These are phyloP conservation scores for Peziza echinospora DNA, from an alignment of 495 filamentous ascomycete species.

Conservation along the genomic window DNA sequence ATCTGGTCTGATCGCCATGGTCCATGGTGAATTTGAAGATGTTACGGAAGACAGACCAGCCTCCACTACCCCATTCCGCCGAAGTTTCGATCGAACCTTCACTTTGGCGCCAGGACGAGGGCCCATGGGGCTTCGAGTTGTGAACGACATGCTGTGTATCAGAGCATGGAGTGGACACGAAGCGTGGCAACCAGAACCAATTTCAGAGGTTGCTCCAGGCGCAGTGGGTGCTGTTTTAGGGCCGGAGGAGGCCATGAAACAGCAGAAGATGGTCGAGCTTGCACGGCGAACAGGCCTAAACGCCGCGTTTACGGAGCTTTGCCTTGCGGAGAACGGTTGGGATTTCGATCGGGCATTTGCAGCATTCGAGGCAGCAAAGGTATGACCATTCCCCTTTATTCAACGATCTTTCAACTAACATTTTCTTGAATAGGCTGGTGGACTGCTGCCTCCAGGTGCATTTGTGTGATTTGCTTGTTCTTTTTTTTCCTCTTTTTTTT, in stretches of 20 bases:
- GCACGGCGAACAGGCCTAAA: slow-evolving; percentile 51
- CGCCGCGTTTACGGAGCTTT: slow-evolving; percentile 45
- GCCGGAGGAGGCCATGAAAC: slow-evolving; percentile 30
- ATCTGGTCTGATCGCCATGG: slow-evolving; percentile 54
- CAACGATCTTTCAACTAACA: background rate
- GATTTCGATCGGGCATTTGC: slow-evolving; percentile 44
- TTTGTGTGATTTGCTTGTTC: slow-evolving; percentile 1
- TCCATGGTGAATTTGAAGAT: slow-evolving; percentile 73
- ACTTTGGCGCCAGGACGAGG: slow-evolving; percentile 52
- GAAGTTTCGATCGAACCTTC: slow-evolving; percentile 74
- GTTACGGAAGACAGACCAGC: slow-evolving; percentile 28
- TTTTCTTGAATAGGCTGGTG: background rate
- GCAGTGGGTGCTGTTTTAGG: slow-evolving; percentile 9
- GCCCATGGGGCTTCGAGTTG: slow-evolving; percentile 43
- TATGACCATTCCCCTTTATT: slow-evolving; percentile 2
- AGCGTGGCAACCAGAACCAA: slow-evolving; percentile 33
- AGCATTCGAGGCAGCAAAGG: slow-evolving; percentile 39
- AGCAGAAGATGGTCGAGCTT: slow-evolving; percentile 42
- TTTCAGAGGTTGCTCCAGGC: slow-evolving; percentile 16
- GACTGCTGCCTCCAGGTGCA: background rate
- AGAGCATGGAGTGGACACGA: slow-evolving; percentile 41
- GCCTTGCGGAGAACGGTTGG: slow-evolving; percentile 50
- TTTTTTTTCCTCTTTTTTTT: slow-evolving; percentile 4
- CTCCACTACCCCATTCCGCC: slow-evolving; percentile 25
- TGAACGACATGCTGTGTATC: slow-evolving; percentile 57